Evolutionary conservation across 345 rosid genomes (phyloP).

Genomic region (Viola odorata): DNA sequence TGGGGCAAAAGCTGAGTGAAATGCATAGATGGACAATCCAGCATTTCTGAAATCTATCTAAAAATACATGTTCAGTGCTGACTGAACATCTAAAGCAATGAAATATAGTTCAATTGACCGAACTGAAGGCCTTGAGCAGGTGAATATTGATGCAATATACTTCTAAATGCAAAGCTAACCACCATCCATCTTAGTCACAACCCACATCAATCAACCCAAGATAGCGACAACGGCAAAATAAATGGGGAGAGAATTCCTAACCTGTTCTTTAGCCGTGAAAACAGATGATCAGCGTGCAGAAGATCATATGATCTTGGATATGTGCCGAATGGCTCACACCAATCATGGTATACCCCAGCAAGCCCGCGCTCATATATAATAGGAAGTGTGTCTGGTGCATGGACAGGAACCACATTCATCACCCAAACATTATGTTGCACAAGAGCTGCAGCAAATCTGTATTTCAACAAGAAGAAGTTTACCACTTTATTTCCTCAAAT

Average conservation of each 20-base stretch:
- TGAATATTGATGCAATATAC: too few species aligned
- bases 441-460: conserved; percentile 89
- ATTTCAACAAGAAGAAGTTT: conserved; percentile 5
- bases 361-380: conserved; percentile 79
- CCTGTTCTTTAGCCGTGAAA: conserved; percentile 94
- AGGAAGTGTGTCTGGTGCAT: conserved; percentile 91
- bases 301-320: conserved; percentile 97
- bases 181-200: too few species aligned
- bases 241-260: conserved; percentile 11
- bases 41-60: too few species aligned
- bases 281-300: conserved; percentile 89
- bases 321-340: conserved; percentile 90
- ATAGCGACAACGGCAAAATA: neutral
- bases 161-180: too few species aligned
- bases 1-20: too few species aligned
- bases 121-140: too few species aligned
- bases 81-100: too few species aligned
- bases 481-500: neutral
- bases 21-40: too few species aligned
- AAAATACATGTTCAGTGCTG: too few species aligned
- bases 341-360: conserved; percentile 80
- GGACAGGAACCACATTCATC: conserved; percentile 85
- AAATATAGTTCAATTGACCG: too few species aligned
- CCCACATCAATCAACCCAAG: neutral
- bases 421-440: conserved; percentile 77